Percentiles rank a stretch among this genome's conserved stretches.
phyloP scores from a whole-genome alignment of 2,329 filamentous ascomycete genomes.

The Fusarium torulosum region DNA sequence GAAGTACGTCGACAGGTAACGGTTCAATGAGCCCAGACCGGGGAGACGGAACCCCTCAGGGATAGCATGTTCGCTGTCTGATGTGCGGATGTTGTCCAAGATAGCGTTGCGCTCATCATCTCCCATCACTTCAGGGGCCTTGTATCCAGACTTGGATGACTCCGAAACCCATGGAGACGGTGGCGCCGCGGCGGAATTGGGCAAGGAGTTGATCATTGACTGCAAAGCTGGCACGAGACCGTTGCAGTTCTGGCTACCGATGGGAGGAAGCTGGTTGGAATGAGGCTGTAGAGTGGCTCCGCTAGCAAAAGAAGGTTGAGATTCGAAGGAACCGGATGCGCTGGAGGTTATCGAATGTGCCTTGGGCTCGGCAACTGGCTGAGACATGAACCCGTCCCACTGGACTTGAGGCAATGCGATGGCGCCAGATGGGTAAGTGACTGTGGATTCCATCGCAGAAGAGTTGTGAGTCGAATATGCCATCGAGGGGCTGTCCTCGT shows the following conservation, averaged over 20 bases:
- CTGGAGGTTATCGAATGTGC: slow-evolving; percentile 79
- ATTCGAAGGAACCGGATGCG: slow-evolving; percentile 75
- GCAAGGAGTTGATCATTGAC: slow-evolving; percentile 78
- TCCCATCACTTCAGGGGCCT: slow-evolving; percentile 82
- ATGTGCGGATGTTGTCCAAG: slow-evolving; percentile 84
- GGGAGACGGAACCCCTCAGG: slow-evolving; percentile 92
- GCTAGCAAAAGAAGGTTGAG: slow-evolving; percentile 72
- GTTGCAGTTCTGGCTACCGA: slow-evolving; percentile 73
- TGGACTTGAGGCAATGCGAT: slow-evolving; percentile 88
- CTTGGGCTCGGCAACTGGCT: slow-evolving; percentile 77
- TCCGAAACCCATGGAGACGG: slow-evolving; percentile 79
- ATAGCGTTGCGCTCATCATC: slow-evolving; percentile 90
- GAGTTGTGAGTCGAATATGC: slow-evolving; percentile 79
- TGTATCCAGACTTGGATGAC: slow-evolving; percentile 73
- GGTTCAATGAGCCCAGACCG: slow-evolving; percentile 82
- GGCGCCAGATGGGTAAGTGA: slow-evolving; percentile 81
- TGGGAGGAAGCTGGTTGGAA: slow-evolving; percentile 73
- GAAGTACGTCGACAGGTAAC: slow-evolving; percentile 96
- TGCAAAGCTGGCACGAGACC: slow-evolving; percentile 74
- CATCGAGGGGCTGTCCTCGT: slow-evolving; percentile 70
- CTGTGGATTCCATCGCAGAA: slow-evolving; percentile 80
- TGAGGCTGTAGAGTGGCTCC: slow-evolving; percentile 69
- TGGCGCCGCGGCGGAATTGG: slow-evolving; percentile 75
- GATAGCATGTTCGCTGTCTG: slow-evolving; percentile 84
- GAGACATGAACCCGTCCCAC: slow-evolving; percentile 90